Evolutionary conservation across 1,139 yeast species (phyloP).

Genomic region (Suhomyces chickasaworum): DNA sequence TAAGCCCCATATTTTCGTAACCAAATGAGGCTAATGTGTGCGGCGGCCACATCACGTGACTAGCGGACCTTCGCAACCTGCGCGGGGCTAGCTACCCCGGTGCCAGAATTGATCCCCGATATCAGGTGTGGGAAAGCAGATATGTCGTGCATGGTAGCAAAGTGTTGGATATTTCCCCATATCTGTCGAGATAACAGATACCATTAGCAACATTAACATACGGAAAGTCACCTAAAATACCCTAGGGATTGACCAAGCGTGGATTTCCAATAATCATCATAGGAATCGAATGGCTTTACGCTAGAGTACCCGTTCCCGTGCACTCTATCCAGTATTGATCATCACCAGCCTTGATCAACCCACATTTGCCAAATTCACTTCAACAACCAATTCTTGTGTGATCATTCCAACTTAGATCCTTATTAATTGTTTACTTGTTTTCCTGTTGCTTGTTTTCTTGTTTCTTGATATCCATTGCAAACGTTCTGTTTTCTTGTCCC

Average conservation of each 20-base stretch:
- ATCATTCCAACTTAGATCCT: too few relatives aligned
- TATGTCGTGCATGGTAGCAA: neutral
- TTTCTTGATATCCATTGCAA: too few relatives aligned
- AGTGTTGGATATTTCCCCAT: neutral
- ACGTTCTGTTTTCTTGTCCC: too few relatives aligned
- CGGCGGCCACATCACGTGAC: neutral
- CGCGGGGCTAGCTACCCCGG: conserved; percentile 1
- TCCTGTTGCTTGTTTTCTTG: too few relatives aligned
- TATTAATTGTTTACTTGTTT: too few relatives aligned
- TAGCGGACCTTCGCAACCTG: neutral
- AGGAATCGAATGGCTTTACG: too few relatives aligned
- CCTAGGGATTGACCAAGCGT: neutral
- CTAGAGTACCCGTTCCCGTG: too few relatives aligned
- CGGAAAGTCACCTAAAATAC: neutral
- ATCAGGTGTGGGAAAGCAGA: neutral
- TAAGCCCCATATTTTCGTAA: neutral
- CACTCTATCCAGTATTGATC: too few relatives aligned
- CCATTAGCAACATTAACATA: neutral
- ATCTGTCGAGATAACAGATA: neutral
- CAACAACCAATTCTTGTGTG: too few relatives aligned
- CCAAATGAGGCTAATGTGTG: neutral
- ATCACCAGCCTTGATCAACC: too few relatives aligned
- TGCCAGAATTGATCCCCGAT: neutral
- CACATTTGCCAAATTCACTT: too few relatives aligned
- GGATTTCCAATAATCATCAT: neutral